These are phyloP conservation scores for Cordyceps tenuipes DNA, from an alignment of 2,329 filamentous ascomycete genomes.

Conservation along the genomic window DNA sequence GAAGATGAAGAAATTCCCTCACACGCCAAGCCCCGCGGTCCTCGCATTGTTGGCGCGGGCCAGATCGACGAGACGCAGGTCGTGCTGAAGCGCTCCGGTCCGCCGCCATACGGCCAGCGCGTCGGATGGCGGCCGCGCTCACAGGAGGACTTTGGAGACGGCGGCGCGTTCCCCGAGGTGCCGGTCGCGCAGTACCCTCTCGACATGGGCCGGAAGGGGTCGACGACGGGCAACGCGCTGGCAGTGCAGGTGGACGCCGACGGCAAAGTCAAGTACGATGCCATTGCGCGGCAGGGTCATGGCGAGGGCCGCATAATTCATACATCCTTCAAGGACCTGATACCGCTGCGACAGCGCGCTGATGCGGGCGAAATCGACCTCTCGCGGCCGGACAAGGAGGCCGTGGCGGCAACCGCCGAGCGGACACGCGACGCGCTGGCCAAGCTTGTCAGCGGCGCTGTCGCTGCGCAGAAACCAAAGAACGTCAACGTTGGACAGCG, in stretches of 20 bases:
- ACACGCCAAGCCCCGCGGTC: slow-evolving; percentile 66
- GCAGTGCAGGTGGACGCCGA: slow-evolving; percentile 86
- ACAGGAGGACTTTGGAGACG: slow-evolving; percentile 90
- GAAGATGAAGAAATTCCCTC: slow-evolving; percentile 74
- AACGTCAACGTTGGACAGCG: slow-evolving; percentile 76
- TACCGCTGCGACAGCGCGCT: slow-evolving; percentile 84
- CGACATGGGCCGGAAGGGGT: slow-evolving; percentile 80
- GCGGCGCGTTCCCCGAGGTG: slow-evolving; percentile 91
- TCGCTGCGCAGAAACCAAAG: slow-evolving; percentile 91
- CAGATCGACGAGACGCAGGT: slow-evolving; percentile 81
- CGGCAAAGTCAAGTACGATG: slow-evolving; percentile 93
- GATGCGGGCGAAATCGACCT: slow-evolving; percentile 88
- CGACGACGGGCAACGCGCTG: slow-evolving; percentile 71
- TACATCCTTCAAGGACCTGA: slow-evolving; percentile 92
- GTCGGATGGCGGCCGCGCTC: slow-evolving; percentile 82
- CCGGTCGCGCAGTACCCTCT: slow-evolving; percentile 91
- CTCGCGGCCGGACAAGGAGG: slow-evolving; percentile 73
- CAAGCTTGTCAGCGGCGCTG: slow-evolving; percentile 72
- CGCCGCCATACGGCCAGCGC: slow-evolving; percentile 81
- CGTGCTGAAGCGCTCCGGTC: slow-evolving; percentile 72
- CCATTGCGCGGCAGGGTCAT: slow-evolving; percentile 86
- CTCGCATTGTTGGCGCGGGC: slow-evolving; percentile 70
- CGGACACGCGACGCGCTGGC: slow-evolving; percentile 82
- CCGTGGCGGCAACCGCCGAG: slow-evolving; percentile 76
- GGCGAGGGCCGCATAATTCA: slow-evolving; percentile 78